A percentile compares a stretch with the other conserved stretches of the same genome.
Conservation (phyloP, 352 stramenopile species). For the Phytophthora crassamura region DNA sequence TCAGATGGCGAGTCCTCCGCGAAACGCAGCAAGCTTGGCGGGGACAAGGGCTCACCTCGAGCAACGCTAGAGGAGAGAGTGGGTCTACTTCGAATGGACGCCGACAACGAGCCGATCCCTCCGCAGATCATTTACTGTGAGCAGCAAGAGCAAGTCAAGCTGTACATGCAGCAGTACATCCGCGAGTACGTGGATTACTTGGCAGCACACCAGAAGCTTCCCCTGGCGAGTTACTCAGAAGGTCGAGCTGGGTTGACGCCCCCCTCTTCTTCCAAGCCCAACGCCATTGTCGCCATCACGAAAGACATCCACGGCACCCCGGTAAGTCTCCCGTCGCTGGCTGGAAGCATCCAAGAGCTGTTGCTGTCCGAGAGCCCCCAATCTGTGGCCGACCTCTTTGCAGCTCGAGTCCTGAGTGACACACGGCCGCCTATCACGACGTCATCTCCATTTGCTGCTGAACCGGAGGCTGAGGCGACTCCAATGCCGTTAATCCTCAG, state of each 20-base stretch:
- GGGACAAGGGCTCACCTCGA: slow-evolving; percentile 5
- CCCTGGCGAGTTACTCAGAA: not conserved
- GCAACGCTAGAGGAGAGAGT: slow-evolving; percentile 3
- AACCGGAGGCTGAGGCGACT: slow-evolving; percentile 25
- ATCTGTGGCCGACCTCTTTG: slow-evolving; percentile 57
- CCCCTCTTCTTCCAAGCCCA: slow-evolving; percentile 6
- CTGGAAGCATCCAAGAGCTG: slow-evolving; percentile 69
- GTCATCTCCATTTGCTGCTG: slow-evolving; percentile 19
- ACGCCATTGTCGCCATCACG: slow-evolving; percentile 22
- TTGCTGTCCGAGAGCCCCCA: slow-evolving; percentile 76
- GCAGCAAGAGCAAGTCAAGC: slow-evolving; percentile 58
- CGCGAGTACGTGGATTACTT: slow-evolving; percentile 67
- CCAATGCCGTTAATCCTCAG: slow-evolving; percentile 16
- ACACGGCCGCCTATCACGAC: slow-evolving; percentile 9
- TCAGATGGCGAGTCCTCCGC: slow-evolving; percentile 38
- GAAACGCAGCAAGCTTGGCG: slow-evolving; percentile 28
- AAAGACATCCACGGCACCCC: slow-evolving; percentile 59
- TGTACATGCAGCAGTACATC: slow-evolving; percentile 72
- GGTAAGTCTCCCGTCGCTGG: slow-evolving; percentile 61
- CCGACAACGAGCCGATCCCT: slow-evolving; percentile 51
- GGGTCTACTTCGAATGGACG: slow-evolving; percentile 53
- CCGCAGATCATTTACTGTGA: slow-evolving; percentile 50
- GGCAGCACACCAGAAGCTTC: slow-evolving; percentile 32
- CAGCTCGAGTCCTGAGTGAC: slow-evolving; percentile 33
- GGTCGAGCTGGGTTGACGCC: not conserved